These are phyloP conservation scores for Capsella rubella DNA, from an alignment of 441 rosid species.

Conservation along the genomic window DNA sequence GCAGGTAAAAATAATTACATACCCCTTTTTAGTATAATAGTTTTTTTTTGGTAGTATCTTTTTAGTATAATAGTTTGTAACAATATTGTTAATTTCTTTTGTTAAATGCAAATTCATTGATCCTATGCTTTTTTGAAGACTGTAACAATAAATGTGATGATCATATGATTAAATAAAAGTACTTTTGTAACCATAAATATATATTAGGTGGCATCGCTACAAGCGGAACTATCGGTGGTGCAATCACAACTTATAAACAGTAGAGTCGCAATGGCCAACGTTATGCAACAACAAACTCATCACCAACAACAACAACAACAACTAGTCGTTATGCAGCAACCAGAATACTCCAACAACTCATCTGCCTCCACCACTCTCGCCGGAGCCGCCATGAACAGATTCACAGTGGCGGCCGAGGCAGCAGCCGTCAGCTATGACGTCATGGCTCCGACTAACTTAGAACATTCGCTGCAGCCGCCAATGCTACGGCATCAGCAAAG, in stretches of 20 bases:
- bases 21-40: not conserved
- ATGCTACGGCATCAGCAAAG: slow-evolving; percentile 52
- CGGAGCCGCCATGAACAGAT: slow-evolving; percentile 66
- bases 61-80: slow-evolving; percentile 29
- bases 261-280: slow-evolving; percentile 70
- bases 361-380: slow-evolving; percentile 81
- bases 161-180: not conserved
- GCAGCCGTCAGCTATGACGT: slow-evolving; percentile 57
- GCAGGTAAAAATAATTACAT: slow-evolving; percentile 53
- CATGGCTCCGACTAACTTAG: slow-evolving; percentile 54
- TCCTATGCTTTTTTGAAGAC: not conserved
- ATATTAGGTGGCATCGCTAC: slow-evolving; percentile 78
- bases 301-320: slow-evolving; percentile 46
- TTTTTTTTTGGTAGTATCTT: too few relatives aligned
- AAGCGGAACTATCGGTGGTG: slow-evolving; percentile 85
- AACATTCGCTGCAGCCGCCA: slow-evolving; percentile 44
- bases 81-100: not conserved
- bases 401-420: slow-evolving; percentile 47
- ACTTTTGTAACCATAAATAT: slow-evolving; percentile 4
- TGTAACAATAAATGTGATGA: not conserved
- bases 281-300: slow-evolving; percentile 54
- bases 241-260: slow-evolving; percentile 82
- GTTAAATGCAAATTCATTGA: not conserved
- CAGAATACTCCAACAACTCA: slow-evolving; percentile 89
- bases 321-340: slow-evolving; percentile 62